Evolutionary conservation across 495 filamentous ascomycete species (phyloP), one percentile per base, ranked within the genome.

Genomic region (Penicillium nucicola): DNA sequence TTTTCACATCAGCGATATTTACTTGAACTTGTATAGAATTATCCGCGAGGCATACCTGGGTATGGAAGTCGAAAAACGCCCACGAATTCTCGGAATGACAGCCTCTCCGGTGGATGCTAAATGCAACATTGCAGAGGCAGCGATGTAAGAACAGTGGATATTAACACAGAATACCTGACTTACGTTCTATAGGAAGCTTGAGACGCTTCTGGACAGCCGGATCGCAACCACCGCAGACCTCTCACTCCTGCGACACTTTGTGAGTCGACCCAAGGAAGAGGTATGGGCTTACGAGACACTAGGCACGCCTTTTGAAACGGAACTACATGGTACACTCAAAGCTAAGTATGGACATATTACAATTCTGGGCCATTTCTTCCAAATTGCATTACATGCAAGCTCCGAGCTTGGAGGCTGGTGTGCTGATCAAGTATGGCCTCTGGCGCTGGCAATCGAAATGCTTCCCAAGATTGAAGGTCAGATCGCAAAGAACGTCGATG

Each of bases 81-180:
- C 93, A 12, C 86, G 86, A 48, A 84, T 99, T 18, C 88, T 99
- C 59, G 93, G 92, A 14, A 96, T 99, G 92, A 99, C 93, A 8
- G 93, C 93, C 13, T 97, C 92, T 9, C 93, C 93, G 2, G 85
- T 97, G n/a, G 92, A 97, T 72, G 83, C 86, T 2, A 84, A 87
- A 56, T 75, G 78, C 0, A 82, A 93, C 58, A 79, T 89, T 19
- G 70, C 80, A 17, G 71, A 82, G 34, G 87, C 87, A 46, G 90
- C 90, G 14, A 64, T 57, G 79, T 84, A 67, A 52, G 69, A 64
- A 15, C 4, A 30, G 25, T 4, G 1, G 2, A 11, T 2, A 14
- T 5, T 14, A 42, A 37, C 5, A 18, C 6, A 2, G 18, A 10
- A 14, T 13, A 4, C 17, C 20, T 23, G 6, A 32, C 50, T 69